Evolutionary conservation across 2,329 filamentous ascomycete genomes (phyloP).

Genomic region (Ceratocystis cacaofunesta): DNA sequence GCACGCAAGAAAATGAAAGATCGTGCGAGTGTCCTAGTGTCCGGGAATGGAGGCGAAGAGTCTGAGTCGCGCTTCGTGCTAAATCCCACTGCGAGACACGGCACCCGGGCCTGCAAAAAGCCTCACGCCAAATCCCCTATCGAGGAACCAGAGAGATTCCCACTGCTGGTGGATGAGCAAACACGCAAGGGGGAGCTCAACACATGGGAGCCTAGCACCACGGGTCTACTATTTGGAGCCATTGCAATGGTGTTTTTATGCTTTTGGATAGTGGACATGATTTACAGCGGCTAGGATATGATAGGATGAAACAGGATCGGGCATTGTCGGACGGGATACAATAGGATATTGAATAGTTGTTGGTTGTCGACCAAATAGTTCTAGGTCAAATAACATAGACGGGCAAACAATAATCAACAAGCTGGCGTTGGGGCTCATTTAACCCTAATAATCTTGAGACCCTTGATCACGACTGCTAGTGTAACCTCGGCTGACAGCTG

Average conservation of each 20-base stretch:
- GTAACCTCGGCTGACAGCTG: not conserved
- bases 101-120: not conserved
- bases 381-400: no score
- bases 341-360: no score
- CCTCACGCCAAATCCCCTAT: not conserved
- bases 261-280: conserved; percentile 5
- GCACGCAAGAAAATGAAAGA: conserved; percentile 5
- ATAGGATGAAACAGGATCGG: not conserved
- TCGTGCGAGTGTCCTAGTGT: not conserved
- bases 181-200: not conserved
- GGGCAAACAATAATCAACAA: not conserved
- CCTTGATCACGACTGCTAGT: not conserved
- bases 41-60: not conserved
- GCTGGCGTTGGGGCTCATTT: not conserved
- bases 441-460: not conserved
- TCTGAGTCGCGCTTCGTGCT: not conserved
- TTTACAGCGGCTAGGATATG: not conserved
- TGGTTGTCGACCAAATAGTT: no score
- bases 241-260: conserved; percentile 1
- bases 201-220: conserved; percentile 2
- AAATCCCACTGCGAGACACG: not conserved
- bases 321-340: not conserved
- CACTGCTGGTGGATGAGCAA: not conserved
- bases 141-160: not conserved
- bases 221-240: not conserved